Evolutionary conservation across 352 stramenopile genomes (phyloP), one percentile per base, ranked within the genome.

Genomic region (Globisporangium iwayamae): DNA sequence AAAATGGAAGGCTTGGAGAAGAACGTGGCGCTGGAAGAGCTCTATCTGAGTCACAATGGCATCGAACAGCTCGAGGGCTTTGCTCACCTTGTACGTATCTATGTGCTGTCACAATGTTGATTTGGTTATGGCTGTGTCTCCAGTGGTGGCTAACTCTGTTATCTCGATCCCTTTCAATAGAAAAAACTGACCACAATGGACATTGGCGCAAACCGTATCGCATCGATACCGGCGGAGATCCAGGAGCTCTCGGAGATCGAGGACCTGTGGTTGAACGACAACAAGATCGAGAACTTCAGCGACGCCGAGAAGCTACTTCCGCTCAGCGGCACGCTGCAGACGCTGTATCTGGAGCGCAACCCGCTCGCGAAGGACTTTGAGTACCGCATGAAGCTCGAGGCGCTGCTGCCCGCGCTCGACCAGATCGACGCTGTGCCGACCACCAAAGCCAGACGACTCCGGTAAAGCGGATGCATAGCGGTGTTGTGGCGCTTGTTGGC

Each of bases 11-110:
- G 96, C n/a, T 80, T 99, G 36, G 74, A 85, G 6, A 68, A 75
- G 39, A 96, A 97, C 54, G 79, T 76, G 13, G 67, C 69, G 36
- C 78, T 99, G 34, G 92, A 98, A 75, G 98, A 99, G 77, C 77
- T 99, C 6, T 99, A 99, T 66, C 71, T 99, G 59, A 96, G 92
- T 62, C 94, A 99, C 76, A 99, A 99, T 70, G 95, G 83, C 53
- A 99, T 99, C 68, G 80, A 94, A 57, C 78, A 67, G 50, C 78
- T 96, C n/a, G 76, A 90, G 47, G 89, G 89, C 36, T 54, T 95
- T 20, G 75, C 74, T 32, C 78, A 91, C 55, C 70, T 95, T 73
- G 86, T 95, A 78, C 50, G 76, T 65, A 43, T 48, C 43, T 18
- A 46, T n/a, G 39, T 46, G 13, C 39, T 46, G 8, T 9, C 18